A percentile compares a stretch with the other conserved stretches of the same genome.
Conservation (phyloP, 208 protist genomes). For the Acanthamoeba castellanii region DNA sequence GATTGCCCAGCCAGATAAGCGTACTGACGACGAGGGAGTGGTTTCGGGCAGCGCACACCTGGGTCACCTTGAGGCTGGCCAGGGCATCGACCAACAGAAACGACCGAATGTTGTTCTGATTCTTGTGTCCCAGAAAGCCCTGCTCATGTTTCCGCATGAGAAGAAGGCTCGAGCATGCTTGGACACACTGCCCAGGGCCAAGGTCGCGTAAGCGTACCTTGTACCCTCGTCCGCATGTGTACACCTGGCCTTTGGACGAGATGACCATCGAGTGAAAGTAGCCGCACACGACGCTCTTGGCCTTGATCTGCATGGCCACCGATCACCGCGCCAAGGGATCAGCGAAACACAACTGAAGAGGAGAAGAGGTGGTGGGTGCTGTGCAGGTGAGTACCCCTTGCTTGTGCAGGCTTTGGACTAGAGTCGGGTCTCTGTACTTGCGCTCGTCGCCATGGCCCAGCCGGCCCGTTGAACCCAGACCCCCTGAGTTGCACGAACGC, state of each 20-base stretch:
- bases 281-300: conserved; percentile 47
- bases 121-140: conserved; percentile 68
- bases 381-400: not conserved
- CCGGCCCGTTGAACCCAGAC: not conserved
- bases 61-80: not conserved
- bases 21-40: conserved; percentile 66
- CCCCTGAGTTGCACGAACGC: not conserved
- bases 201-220: not conserved
- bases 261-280: conserved; percentile 62
- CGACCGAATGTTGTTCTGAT: conserved; percentile 62
- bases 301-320: not conserved
- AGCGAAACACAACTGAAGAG: not conserved
- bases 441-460: conserved; percentile 65
- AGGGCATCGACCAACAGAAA: conserved; percentile 57
- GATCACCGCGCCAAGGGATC: not conserved
- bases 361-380: not conserved
- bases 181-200: not conserved
- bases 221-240: conserved; percentile 53
- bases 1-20: too few species aligned
- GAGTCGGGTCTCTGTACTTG: conserved; percentile 49
- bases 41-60: conserved; percentile 60
- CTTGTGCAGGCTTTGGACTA: conserved; percentile 28
- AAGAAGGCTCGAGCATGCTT: not conserved
- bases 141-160: not conserved
- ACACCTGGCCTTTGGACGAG: conserved; percentile 52